These are phyloP conservation scores for Santalum album DNA, from an alignment of 164 flowering plant species.

Conservation along the genomic window DNA sequence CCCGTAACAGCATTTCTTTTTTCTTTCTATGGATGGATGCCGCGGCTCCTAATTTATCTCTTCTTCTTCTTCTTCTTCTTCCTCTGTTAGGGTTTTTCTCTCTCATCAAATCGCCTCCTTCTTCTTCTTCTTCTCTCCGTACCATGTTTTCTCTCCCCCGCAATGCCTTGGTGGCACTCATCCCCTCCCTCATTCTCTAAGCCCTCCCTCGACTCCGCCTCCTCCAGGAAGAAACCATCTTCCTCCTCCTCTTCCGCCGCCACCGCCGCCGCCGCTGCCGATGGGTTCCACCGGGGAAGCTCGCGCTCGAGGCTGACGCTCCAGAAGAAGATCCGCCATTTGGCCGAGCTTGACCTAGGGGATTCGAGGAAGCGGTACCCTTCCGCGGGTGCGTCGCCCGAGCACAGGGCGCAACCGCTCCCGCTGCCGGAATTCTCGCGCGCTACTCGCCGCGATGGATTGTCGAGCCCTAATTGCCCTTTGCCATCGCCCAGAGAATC, in stretches of 20 bases:
- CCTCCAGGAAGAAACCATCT: neutral
- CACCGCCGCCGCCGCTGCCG: conserved; percentile 17
- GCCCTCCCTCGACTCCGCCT: neutral
- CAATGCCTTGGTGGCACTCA: conserved; percentile 6
- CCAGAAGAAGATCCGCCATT: neutral
- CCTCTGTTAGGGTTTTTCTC: neutral
- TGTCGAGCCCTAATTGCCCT: neutral
- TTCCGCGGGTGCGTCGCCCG: neutral
- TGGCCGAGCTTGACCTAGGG: neutral
- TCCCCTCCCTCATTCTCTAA: conserved; percentile 2
- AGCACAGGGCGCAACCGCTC: conserved; percentile 19
- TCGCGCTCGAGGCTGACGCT: neutral
- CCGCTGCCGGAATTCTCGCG: conserved; percentile 15
- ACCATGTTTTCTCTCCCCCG: neutral
- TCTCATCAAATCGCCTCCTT: neutral
- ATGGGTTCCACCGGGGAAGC: conserved; percentile 2
- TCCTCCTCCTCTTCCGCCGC: conserved; percentile 5
- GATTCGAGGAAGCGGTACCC: neutral
- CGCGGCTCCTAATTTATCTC: too few species aligned
- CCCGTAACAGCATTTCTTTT: too few species aligned
- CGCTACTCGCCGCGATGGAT: conserved; percentile 2
- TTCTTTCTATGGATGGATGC: too few species aligned
- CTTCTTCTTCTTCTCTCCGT: neutral
- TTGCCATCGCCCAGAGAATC: conserved; percentile 29
- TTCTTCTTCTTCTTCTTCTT: neutral